Base-by-base conservation (phyloP, 2,329 filamentous ascomycete genomes). In the Aquanectria penicillioides region DNA sequence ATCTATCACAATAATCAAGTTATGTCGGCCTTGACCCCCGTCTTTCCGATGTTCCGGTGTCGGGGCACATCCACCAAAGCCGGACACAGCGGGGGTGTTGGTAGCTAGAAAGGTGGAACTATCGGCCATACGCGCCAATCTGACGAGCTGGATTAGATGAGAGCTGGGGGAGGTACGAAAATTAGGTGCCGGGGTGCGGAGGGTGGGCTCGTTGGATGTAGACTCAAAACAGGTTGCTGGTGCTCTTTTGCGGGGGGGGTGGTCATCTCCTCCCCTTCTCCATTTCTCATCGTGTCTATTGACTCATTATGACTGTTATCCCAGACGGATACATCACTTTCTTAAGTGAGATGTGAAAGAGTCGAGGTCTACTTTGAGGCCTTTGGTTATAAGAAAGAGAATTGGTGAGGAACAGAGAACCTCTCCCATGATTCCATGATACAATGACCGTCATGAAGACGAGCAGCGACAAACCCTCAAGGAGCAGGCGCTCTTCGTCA, bases 1-100 rank as follows among this genome's bases (percentile, higher is more conserved):
- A n/a, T n/a, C n/a, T n/a, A n/a, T n/a, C n/a, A n/a, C n/a, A n/a
- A n/a, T n/a, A n/a, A n/a, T n/a, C n/a, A n/a, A n/a, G n/a, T 2
- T 23, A 9, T 29, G 9, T 7, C 26, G 10, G 15, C 18, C 6
- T 20, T 20, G 11, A 20, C 23, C 26, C 26, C 46, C 44, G 37
- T 12, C 17, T 18, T 56, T 49, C 52, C 52, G 44, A 56, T 11
- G 44, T 56, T 56, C 53, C 53, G 53, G 53, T 56, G 53, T 43
- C 53, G 44, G 49, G 31, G 52, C 31, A 37, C 34, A 29, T 48
- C 51, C 26, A 48, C 43, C 34, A 44, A 18, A 23, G 29, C 29
- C 53, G 23, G 41, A 37, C 40, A 54, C 20, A 47, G 34, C 34
- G 44, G 20, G 53, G 53, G 33, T 49, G 36, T 49, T 44, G 44